Percentiles rank a stretch among this genome's conserved stretches.
Conservation (phyloP, 257 asterid species). For the Penstemon eatonii region DNA sequence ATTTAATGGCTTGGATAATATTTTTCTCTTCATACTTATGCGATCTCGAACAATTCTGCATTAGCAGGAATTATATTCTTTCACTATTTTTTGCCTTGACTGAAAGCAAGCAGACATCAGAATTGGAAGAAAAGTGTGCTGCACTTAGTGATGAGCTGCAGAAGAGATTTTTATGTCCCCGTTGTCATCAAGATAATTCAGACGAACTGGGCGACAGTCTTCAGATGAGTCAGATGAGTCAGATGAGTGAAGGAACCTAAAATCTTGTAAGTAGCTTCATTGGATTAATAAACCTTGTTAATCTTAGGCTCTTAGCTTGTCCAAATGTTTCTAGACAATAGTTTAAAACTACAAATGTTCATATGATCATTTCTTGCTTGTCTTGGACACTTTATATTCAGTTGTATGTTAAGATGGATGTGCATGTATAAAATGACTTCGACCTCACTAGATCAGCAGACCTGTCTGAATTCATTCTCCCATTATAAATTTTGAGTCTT, state of each 20-base stretch:
- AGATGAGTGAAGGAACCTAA: constrained; percentile 36
- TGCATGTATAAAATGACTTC: no score
- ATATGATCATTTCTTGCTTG: not conserved
- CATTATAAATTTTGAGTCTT: no score
- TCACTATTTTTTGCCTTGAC: constrained; percentile 47
- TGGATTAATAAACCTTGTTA: constrained; percentile 17
- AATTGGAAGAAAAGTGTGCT: constrained; percentile 53
- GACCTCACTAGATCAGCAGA: no score
- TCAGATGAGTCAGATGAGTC: constrained; percentile 11
- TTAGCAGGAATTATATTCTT: constrained; percentile 22
- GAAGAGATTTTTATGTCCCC: constrained; percentile 59
- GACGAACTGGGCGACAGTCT: constrained; percentile 44
- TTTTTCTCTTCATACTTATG: no score
- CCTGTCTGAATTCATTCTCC: no score
- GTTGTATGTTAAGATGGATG: no score
- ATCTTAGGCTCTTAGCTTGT: constrained; percentile 8
- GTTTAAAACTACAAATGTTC: not conserved
- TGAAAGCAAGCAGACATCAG: constrained; percentile 62
- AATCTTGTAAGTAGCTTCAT: constrained; percentile 35
- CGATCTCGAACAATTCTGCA: constrained; percentile 11
- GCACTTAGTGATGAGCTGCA: constrained; percentile 69
- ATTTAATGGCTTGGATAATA: no score
- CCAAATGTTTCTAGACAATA: not conserved
- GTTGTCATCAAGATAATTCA: constrained; percentile 66
- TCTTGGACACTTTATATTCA: no score